phyloP scores from a whole-genome alignment of 2,329 filamentous ascomycete species.

The Fusarium piperis region DNA sequence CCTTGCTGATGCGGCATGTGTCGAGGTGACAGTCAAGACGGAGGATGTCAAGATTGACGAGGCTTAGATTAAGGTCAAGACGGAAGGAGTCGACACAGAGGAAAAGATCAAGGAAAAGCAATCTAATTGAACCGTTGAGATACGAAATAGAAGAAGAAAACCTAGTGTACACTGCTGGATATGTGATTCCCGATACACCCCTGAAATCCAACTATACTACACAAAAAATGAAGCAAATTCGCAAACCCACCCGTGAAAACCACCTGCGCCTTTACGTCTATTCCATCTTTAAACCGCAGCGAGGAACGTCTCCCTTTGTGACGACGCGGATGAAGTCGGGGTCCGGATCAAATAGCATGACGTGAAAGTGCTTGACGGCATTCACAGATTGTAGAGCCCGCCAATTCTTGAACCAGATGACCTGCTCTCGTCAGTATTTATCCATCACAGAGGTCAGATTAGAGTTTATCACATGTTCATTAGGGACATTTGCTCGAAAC shows the following conservation, averaged over 20 bases:
- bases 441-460: no score
- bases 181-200: neutral
- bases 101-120: neutral
- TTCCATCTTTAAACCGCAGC: slow-evolving; percentile 57
- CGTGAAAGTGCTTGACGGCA: slow-evolving; percentile 92
- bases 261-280: neutral
- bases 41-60: slow-evolving; percentile 36
- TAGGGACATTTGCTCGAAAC: slow-evolving; percentile 66
- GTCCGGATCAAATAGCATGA: slow-evolving; percentile 86
- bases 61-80: slow-evolving; percentile 9
- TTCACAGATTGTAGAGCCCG: slow-evolving; percentile 83
- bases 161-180: neutral
- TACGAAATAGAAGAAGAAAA: neutral
- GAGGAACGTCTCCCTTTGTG: slow-evolving; percentile 78
- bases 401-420: slow-evolving; percentile 78
- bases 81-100: neutral
- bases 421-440: slow-evolving; percentile 37
- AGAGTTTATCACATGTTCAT: slow-evolving; percentile 60
- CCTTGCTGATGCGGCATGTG: slow-evolving; percentile 75
- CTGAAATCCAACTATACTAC: neutral
- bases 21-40: slow-evolving; percentile 60
- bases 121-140: neutral
- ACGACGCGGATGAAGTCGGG: slow-evolving; percentile 73
- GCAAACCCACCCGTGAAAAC: neutral
- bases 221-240: neutral